Evolutionary conservation across 2,329 filamentous ascomycete species (phyloP), one percentile per base, ranked within the genome.

Genomic region (Akanthomyces dipterigenus): DNA sequence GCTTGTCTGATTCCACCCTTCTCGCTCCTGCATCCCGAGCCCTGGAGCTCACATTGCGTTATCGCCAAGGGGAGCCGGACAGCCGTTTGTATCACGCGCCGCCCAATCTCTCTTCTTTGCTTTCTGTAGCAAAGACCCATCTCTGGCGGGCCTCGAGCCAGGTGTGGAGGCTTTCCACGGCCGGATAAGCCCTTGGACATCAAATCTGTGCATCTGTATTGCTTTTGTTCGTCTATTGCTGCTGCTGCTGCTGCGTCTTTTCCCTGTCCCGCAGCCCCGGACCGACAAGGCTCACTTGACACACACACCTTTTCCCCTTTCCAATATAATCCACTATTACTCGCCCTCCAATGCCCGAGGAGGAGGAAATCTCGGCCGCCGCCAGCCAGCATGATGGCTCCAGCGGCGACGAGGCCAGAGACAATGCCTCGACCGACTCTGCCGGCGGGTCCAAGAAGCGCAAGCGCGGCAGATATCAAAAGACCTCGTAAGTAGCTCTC

Each of bases 401-500:
- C 43, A 75, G 74, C 63, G 71, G 64, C 62, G 75, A 75, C 34
- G 75, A 76, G 24, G 70, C 69, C 3, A 62, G 75, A 76, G 28
- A 70, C 69, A 68, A 72, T 49, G 68, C 65, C 45, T 62, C 65
- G 24, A 65, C 63, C 1, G 65, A 66, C 43, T 70, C 69, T 57
- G 65, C 63, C 16, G 66, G 67, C 12, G 60, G 63, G 26, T 63
- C 64, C 62, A 74, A 71, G 66, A 77, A 77, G 65, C 70, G 75
- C 49, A 76, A 76, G 68, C 72, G 73, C 64, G 67, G 72, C 64
- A 75, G 73, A 63, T 71, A 77, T 63, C 73, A 76, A 61, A 77
- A 77, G 71, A 76, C 75, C 60, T 77, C 75, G 75, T 77, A 70
- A 64, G 75, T 65, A 53, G 36, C 24, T 61, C 36, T 16, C 31